A percentile compares a stretch with the other conserved stretches of the same genome.
These are phyloP conservation scores for Chytridiales sp. DNA, from an alignment of 371 early-diverging fungal genomes.

Conservation along the genomic window DNA sequence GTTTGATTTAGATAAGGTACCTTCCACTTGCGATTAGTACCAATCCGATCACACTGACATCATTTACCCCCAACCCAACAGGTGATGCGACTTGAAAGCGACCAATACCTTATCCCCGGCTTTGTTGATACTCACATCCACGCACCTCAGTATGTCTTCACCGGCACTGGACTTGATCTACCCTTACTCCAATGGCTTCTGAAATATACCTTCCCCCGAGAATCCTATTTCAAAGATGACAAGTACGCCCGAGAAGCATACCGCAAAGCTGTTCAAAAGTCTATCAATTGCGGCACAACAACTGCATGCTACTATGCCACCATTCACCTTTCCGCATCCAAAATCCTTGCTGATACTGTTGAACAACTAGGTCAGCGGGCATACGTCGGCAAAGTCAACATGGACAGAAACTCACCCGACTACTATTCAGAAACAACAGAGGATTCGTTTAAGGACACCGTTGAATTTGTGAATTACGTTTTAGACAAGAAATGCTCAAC, in stretches of 20 bases:
- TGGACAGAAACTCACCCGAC: constrained; percentile 85
- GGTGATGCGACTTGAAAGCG: constrained; percentile 11
- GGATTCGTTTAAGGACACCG: constrained; percentile 59
- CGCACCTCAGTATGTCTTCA: constrained; percentile 89
- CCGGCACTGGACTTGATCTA: constrained; percentile 84
- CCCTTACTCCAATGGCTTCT: constrained; percentile 86
- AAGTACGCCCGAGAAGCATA: constrained; percentile 68
- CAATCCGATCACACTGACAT: too few relatives aligned
- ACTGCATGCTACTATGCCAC: constrained; percentile 90
- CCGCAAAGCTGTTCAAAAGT: constrained; percentile 59
- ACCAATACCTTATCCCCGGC: constrained; percentile 77
- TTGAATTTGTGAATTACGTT: constrained; percentile 25
- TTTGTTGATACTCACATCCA: constrained; percentile 92
- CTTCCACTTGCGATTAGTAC: too few relatives aligned
- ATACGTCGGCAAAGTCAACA: constrained; percentile 90
- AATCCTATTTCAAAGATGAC: constrained; percentile 63
- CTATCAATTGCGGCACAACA: constrained; percentile 72
- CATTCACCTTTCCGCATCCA: constrained; percentile 73
- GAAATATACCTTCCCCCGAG: constrained; percentile 82
- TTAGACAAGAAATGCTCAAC: constrained; percentile 24
- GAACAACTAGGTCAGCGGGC: constrained; percentile 80
- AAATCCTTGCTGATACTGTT: constrained; percentile 69
- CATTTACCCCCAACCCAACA: too few relatives aligned
- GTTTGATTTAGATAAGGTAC: too few relatives aligned
- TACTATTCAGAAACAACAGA: constrained; percentile 69